phyloP scores from a whole-genome alignment of 2,329 filamentous ascomycete genomes.

The Arthrobotrys entomopaga region DNA sequence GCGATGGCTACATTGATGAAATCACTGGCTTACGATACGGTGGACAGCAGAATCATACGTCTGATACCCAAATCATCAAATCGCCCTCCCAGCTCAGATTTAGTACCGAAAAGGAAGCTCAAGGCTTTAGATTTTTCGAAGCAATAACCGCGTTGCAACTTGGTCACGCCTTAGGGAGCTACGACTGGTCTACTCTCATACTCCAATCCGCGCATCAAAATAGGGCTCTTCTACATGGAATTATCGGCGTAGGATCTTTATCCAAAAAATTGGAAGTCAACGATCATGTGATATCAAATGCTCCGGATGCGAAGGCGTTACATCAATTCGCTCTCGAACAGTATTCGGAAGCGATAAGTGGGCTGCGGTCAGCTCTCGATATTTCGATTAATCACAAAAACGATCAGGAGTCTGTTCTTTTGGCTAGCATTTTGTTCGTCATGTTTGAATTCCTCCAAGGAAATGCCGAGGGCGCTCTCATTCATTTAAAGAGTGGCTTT shows the following conservation, averaged over 20 bases:
- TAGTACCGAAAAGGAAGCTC: neutral
- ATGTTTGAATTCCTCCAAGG: slow-evolving; percentile 2
- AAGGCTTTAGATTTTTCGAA: neutral
- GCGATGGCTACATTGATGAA: neutral
- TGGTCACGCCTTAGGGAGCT: neutral
- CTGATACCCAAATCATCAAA: neutral
- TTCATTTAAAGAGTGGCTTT: neutral
- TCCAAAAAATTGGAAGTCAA: slow-evolving; percentile 3
- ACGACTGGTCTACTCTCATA: neutral
- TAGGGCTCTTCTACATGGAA: neutral
- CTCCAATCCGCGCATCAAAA: neutral
- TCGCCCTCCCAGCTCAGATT: neutral
- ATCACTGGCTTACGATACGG: neutral
- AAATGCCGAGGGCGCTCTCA: neutral
- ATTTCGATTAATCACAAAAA: neutral
- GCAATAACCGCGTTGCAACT: neutral
- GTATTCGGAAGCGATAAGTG: neutral
- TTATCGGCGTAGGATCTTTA: neutral
- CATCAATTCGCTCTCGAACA: slow-evolving; percentile 1
- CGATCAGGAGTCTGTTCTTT: neutral
- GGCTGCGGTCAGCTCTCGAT: neutral
- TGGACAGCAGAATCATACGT: neutral
- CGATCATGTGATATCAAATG: neutral
- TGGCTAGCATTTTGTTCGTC: neutral
- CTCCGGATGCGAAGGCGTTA: neutral